These are phyloP conservation scores for Aspergillus carbonarius DNA, from an alignment of 2,329 filamentous ascomycete species.

Conservation along the genomic window DNA sequence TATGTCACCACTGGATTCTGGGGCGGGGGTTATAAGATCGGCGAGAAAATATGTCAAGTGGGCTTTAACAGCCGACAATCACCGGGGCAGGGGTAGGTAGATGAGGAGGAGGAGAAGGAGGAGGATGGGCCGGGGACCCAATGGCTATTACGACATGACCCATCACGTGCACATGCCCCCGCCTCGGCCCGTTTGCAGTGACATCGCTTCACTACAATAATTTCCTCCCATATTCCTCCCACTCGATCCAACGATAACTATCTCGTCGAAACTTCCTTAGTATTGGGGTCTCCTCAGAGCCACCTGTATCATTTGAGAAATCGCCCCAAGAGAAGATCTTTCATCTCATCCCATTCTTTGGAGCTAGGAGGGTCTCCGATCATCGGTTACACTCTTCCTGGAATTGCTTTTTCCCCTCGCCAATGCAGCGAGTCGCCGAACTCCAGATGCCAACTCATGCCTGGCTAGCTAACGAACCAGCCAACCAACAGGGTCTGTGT, in stretches of 20 bases:
- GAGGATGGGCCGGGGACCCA: neutral
- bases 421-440: neutral
- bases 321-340: no score
- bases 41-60: neutral
- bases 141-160: conserved; percentile 13
- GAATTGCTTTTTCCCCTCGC: neutral
- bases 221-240: no score
- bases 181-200: neutral
- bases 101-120: neutral
- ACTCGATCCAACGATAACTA: no score
- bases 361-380: neutral
- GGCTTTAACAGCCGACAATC: neutral
- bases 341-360: no score
- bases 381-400: neutral
- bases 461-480: neutral
- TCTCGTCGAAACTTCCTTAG: neutral
- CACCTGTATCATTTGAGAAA: no score
- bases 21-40: neutral
- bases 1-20: neutral
- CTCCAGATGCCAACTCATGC: neutral
- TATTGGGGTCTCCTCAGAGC: no score
- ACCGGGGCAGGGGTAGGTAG: neutral
- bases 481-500: neutral
- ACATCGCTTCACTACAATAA: neutral
- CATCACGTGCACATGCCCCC: conserved; percentile 9